Conservation (phyloP, 768 basidiomycete species). For the Collybia nuda region DNA sequence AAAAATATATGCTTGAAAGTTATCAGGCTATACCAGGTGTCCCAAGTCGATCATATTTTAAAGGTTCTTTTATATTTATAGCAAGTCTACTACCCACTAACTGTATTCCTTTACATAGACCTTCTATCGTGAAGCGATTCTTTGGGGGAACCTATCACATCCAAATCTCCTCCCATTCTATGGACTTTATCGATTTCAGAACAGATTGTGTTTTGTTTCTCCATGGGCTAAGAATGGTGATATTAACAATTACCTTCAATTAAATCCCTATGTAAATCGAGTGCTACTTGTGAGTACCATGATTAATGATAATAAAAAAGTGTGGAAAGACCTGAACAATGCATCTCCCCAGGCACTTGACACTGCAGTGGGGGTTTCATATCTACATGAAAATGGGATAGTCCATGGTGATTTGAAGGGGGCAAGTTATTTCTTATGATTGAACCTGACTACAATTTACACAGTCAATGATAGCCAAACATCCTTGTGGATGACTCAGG, state of each 20-base stretch:
- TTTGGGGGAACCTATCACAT: conserved; percentile 30
- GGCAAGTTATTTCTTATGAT: conserved; percentile 4
- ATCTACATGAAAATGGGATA: conserved; percentile 23
- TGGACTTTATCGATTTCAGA: conserved; percentile 20
- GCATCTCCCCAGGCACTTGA: conserved; percentile 15
- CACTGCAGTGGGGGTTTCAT: conserved; percentile 23
- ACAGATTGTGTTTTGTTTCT: conserved; percentile 30
- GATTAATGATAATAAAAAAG: background rate
- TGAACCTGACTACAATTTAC: too few species aligned
- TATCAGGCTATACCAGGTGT: conserved; percentile 4
- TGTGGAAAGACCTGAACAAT: background rate
- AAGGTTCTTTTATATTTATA: background rate
- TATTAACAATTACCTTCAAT: conserved; percentile 25
- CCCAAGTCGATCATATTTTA: background rate
- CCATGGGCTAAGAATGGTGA: conserved; percentile 23
- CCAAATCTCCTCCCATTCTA: conserved; percentile 29
- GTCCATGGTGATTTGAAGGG: conserved; percentile 32
- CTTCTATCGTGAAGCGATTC: conserved; percentile 14
- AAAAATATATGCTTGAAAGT: conserved; percentile 4
- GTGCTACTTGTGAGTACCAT: conserved; percentile 27
- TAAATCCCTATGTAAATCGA: conserved; percentile 19
- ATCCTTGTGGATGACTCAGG: conserved; percentile 22
- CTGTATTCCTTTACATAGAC: conserved; percentile 3
- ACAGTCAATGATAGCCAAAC: conserved; percentile 15
- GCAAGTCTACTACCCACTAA: background rate